Evolutionary conservation across 2,329 filamentous ascomycete species (phyloP), one percentile per base, ranked within the genome.

Genomic region (Pezicula radicicola): DNA sequence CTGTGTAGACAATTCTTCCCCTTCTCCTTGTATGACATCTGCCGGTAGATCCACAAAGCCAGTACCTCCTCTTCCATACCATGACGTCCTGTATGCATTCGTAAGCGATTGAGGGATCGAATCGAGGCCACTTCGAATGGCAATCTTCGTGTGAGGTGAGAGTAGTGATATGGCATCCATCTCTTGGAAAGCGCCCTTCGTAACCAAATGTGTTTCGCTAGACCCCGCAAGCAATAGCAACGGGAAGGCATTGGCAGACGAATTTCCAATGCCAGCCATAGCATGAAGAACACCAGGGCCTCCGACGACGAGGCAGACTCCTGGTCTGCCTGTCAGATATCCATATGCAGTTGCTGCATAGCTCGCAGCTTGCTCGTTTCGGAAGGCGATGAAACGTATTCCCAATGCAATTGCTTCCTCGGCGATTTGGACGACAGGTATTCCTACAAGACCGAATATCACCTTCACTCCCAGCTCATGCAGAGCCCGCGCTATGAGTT

Each of bases 301-400:
- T 48, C 79, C 80, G 3, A 83, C 79, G n/a, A 80, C 75, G 37
- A 83, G 68, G 61, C 78, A 82, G 9, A 83, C 75, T 3, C 78
- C 80, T 4, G 79, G 79, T 50, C 64, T 72, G 18, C 78, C 78
- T 3, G 77, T 81, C 58, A 83, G 69, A 57, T 81, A 83, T 13
- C 79, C 79, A 72, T 83, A 82, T 6, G 76, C 76, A 45, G 75
- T 78, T 3, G 80, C 79, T 10, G 80, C 79, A 70, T 83, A 83
- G 56, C 74, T 75, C 30, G 76, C 78, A 10, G 80, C 77, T 63
- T 84, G 79, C 57, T 84, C 79, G 56, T 83, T 83, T 28, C 80
- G 69, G 57, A 82, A 83, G 25, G 74, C 78, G 48, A 83, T 75
- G 64, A 82, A 83, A 28, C 77, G 72, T 55, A 83, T 80, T 1